Evolutionary conservation across 2,329 filamentous ascomycete genomes (phyloP), one percentile per base, ranked within the genome.

Genomic region (Sporothrix luriei): DNA sequence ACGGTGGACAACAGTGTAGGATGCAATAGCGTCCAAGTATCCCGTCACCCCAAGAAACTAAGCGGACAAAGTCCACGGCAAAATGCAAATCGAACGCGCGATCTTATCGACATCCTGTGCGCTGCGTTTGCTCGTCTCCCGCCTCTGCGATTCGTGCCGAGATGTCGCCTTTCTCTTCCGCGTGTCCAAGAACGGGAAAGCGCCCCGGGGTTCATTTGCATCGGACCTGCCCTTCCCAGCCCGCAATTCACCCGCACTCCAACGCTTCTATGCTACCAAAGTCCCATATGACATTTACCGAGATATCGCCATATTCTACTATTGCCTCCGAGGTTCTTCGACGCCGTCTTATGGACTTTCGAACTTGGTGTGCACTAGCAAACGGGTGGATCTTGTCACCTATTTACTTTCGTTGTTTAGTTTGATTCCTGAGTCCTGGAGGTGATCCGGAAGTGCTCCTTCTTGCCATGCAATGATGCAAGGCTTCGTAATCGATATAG

Each of bases 161-260:
- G 48, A 48, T 40, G 52, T 66, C 64, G 64, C 64, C 64, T 54
- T 9, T 54, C 49, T 66, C n/a, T 54, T 54, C 64, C 64, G 48
- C 49, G 16, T 52, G 64, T 43, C 48, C 24, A 62, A 46, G 57
- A 26, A 64, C 43, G 24, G 43, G 43, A 64, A 49, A 33, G 43
- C 33, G 29, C 11, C 5, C 13, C 21, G 2, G 5, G 5, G 9
- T 46, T 66, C 64, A 24, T 66, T 6, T 55, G 24, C 33, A 26
- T 40, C 33, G n/a, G 46, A 46, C 64, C 5, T 26, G 26, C 62
- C 55, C 40, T 49, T 49, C 21, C 11, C 38, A 46, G 4, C 57
- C 57, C 57, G 57, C 38, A 61, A 46, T 21, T 33, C 61, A 49
- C 61, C 43, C 43, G 61, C 24, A 33, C 4, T n/a, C 16, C 26